Evolutionary conservation across 306 rosid species (phyloP).

Genomic region (Vigna radiata): DNA sequence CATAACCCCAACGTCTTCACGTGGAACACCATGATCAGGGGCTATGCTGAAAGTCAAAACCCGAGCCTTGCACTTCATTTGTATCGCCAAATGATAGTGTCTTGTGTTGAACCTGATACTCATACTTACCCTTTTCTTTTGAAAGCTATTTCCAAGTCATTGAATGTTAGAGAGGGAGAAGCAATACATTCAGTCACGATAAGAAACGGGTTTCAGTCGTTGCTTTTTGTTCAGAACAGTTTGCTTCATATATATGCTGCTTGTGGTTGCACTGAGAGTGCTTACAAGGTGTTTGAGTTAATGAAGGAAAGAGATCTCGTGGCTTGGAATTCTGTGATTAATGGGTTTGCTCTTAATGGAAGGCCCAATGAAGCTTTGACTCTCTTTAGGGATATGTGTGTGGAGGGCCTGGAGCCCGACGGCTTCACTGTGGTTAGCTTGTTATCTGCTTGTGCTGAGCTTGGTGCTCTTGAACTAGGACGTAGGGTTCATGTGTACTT

Average conservation of each 20-base stretch:
- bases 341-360: constrained; percentile 66
- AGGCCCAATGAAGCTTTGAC: constrained; percentile 68
- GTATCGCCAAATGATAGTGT: constrained; percentile 47
- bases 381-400: constrained; percentile 57
- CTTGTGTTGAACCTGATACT: constrained; percentile 56
- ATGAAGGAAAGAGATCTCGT: constrained; percentile 57
- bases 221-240: constrained; percentile 63
- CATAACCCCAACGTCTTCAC: constrained; percentile 55
- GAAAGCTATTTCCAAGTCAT: constrained; percentile 57
- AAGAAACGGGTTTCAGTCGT: constrained; percentile 58
- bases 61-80: constrained; percentile 47
- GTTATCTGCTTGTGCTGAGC: constrained; percentile 65
- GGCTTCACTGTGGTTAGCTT: constrained; percentile 70
- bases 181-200: constrained; percentile 51
- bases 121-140: constrained; percentile 70
- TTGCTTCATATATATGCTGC: constrained; percentile 64
- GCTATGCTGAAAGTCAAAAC: constrained; percentile 53
- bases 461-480: constrained; percentile 63
- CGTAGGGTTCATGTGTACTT: constrained; percentile 58
- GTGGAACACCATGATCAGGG: constrained; percentile 67
- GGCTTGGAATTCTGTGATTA: constrained; percentile 67
- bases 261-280: constrained; percentile 57
- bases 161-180: constrained; percentile 57
- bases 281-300: constrained; percentile 60
- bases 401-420: constrained; percentile 55